Evolutionary conservation across 495 filamentous ascomycete species (phyloP), one percentile per base, ranked within the genome.

Genomic region (Penicillium subrubescens): DNA sequence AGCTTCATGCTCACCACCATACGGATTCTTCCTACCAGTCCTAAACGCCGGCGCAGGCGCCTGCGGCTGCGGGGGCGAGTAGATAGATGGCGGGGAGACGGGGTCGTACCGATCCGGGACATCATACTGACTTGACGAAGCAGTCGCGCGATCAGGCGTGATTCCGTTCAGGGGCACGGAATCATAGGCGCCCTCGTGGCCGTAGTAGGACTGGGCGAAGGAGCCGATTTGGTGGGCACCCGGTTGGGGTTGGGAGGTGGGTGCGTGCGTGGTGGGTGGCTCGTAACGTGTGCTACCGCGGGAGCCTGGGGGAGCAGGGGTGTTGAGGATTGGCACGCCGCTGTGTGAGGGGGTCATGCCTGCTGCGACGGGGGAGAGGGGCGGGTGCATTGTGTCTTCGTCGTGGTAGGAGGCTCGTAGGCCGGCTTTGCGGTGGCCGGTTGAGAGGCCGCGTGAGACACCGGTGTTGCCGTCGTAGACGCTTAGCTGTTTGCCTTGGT

Each of bases 401-500:
- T 63, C 59, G 27, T 44, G 23, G 59, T 62, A 66, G 10, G 74
- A 69, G 43, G 57, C 62, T 17, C 62, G 67, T 3, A 67, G 50
- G 14, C 74, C 74, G 7, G 66, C 68, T 56, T 81, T 81, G 50
- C 81, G 76, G 33, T 77, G 77, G 25, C 81, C 81, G 25, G 75
- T 77, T 8, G 79, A 83, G 2, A 75, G 70, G 17, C 67, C 76
- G 35, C 80, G 78, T n/a, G 69, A 68, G 21, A 82, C 57, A 17
- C 62, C 56, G 43, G 62, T 50, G 17, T 65, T 66, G n/a, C 68
- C 70, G 37, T 70, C 62, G 51, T 70, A 61, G 6, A 71, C 66
- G 57, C 61, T 73, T 1, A 70, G 67, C 14, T 74, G 72, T 19
- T 67, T 63, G 46, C 67, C 66, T 29, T 65, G 60, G 35, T 58